Percentiles rank a stretch among this genome's conserved stretches.
These are phyloP conservation scores for Xerocomus nothofagi DNA, from an alignment of 1,284 basidiomycete species.

Conservation along the genomic window DNA sequence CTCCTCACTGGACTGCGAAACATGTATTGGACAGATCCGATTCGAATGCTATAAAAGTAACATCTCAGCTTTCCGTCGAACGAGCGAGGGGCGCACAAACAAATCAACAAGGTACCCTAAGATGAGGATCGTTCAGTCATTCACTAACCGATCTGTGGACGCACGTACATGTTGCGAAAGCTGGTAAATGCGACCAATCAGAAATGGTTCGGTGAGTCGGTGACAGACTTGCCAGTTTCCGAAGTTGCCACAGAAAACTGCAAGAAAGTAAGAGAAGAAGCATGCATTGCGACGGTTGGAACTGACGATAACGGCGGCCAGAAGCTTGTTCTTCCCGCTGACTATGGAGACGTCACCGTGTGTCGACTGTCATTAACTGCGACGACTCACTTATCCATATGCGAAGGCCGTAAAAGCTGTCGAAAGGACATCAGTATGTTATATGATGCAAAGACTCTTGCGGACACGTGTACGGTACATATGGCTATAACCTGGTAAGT, in stretches of 20 bases:
- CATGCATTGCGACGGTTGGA: no score
- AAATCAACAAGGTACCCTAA: conserved; percentile 1
- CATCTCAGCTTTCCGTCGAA: neutral
- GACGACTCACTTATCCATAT: no score
- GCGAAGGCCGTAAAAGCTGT: no score
- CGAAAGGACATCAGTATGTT: no score
- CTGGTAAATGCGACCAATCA: neutral
- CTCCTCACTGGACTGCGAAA: neutral
- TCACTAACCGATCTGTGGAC: neutral
- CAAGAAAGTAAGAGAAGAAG: no score
- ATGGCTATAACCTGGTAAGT: no score
- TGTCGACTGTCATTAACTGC: no score
- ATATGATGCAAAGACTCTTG: no score
- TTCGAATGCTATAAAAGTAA: neutral
- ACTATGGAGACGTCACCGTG: no score
- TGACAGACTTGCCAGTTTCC: neutral
- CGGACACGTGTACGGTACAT: no score
- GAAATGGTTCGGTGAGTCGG: neutral
- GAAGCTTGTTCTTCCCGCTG: no score
- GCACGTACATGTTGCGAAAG: neutral
- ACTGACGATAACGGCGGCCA: no score
- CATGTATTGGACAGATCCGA: neutral
- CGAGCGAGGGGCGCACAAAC: neutral
- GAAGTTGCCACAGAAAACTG: neutral
- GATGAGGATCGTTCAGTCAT: neutral